Base-by-base conservation (phyloP, 2,329 filamentous ascomycete species). In the Dactylonectria estremocensis region DNA sequence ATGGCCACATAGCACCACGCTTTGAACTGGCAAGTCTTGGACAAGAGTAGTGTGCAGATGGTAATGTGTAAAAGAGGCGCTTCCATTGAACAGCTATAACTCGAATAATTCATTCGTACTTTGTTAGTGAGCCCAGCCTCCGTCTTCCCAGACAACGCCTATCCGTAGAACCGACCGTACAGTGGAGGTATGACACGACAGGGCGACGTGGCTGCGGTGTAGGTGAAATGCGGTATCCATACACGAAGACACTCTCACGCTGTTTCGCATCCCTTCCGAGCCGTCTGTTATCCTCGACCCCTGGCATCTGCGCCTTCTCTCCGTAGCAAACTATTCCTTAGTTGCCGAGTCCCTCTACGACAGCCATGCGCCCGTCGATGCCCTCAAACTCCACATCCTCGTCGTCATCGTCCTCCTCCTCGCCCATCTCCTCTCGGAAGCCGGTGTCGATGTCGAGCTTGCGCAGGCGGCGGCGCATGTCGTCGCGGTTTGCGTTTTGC, bases 401-500 rank as follows among this genome's bases (percentile, higher is more conserved):
- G 1, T 87, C 86, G 1, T 88, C 87, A 1, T 91, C 89, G 2
- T 90, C 88, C 6, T 94, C 92, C 31, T 92, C 90, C 1, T 88
- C 86, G 52, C 88, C 86, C 48, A 89, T 86, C 63, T 90, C 90
- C 20, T 93, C 91, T 75, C 93, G 90, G 77, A 97, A 97, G 0
- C 92, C 93, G 66, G 91, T 92, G 68, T 97, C 93, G 14, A 98
- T 87, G 69, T 91, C 90, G 73, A 92, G 87, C 78, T 88, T 88
- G 61, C 88, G 83, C 70, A 99, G 85, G 48, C 95, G 87, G 61
- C 90, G 87, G 75, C 94, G 91, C 92, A 97, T 94, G 53, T 95
- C 91, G 62, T 95, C 92, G 67, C 95, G 88, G 79, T 93, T 90
- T 50, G 86, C 87, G 78, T 93, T 91, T 83, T 99, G 96, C 96